phyloP scores from a whole-genome alignment of 768 basidiomycete genomes.

The Boletus edulis region DNA sequence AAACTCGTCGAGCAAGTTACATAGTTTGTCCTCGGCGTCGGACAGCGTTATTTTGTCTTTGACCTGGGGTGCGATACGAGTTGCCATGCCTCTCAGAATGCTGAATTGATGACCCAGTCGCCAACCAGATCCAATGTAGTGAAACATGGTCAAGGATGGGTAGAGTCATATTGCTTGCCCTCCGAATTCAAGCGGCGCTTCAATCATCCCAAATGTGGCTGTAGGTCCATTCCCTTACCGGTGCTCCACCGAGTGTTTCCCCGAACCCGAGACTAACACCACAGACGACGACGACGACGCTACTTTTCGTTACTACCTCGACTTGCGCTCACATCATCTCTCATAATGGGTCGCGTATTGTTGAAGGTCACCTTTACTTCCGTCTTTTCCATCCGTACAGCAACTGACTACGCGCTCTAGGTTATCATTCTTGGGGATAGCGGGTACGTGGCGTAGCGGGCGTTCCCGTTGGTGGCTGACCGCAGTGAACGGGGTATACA shows the following conservation, averaged over 20 bases:
- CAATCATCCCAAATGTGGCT: constrained; percentile 20
- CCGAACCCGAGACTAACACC: constrained; percentile 10
- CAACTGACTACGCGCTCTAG: constrained; percentile 39
- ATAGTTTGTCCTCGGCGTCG: constrained; percentile 65
- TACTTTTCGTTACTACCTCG: background rate
- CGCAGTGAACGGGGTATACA: background rate
- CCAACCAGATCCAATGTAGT: constrained; percentile 1
- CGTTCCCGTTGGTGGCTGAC: constrained; percentile 8
- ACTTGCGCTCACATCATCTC: background rate
- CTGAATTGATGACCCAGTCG: constrained; percentile 5
- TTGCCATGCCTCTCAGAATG: constrained; percentile 28
- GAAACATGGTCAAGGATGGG: background rate
- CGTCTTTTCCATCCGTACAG: background rate
- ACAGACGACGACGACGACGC: constrained; percentile 7
- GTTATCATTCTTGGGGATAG: constrained; percentile 99
- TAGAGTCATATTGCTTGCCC: background rate
- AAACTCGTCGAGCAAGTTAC: constrained; percentile 79
- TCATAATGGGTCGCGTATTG: constrained; percentile 76
- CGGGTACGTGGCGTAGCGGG: constrained; percentile 53
- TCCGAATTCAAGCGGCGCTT: constrained; percentile 25
- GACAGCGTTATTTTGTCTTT: constrained; percentile 53
- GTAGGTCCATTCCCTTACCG: constrained; percentile 9
- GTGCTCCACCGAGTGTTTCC: constrained; percentile 16
- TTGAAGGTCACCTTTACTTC: constrained; percentile 60
- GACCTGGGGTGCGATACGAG: constrained; percentile 31